phyloP scores from a whole-genome alignment of 164 flowering plant species.

The Vitis vinifera region DNA sequence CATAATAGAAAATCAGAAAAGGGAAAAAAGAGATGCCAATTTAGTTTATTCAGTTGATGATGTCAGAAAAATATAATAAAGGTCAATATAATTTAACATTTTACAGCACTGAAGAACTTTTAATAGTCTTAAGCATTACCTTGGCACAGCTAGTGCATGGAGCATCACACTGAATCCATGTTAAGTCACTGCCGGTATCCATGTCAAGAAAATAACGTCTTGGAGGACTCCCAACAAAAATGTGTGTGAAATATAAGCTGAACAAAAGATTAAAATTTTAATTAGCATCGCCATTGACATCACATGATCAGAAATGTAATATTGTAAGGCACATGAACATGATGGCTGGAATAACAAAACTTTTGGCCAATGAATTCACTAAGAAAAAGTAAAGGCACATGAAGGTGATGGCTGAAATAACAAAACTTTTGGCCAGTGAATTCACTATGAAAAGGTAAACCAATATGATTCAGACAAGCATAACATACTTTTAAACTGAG shows the following conservation, averaged over 20 bases:
- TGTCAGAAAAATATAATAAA: neutral
- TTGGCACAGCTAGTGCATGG: slow-evolving; percentile 74
- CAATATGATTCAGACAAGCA: too few relatives aligned
- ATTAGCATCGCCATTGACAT: too few relatives aligned
- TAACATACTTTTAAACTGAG: too few relatives aligned
- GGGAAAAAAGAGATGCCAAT: neutral
- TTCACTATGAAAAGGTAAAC: too few relatives aligned
- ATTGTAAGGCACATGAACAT: neutral
- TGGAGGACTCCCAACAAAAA: slow-evolving; percentile 71
- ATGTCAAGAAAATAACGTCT: slow-evolving; percentile 69
- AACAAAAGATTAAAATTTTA: neutral
- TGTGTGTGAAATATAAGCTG: slow-evolving; percentile 59
- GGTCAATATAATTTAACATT: neutral
- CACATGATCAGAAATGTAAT: neutral
- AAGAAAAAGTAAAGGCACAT: too few relatives aligned
- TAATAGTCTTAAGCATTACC: slow-evolving; percentile 24
- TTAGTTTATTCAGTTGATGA: neutral
- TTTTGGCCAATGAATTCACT: too few relatives aligned
- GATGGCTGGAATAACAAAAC: too few relatives aligned
- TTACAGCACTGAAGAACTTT: neutral
- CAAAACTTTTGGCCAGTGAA: too few relatives aligned
- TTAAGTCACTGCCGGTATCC: slow-evolving; percentile 90
- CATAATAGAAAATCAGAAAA: neutral
- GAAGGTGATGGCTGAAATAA: too few relatives aligned
- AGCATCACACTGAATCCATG: slow-evolving; percentile 93